A percentile compares a stretch with the other conserved stretches of the same genome.
These are phyloP conservation scores for Leccinum fibrillosum DNA, from an alignment of 768 basidiomycete genomes.

Conservation along the genomic window DNA sequence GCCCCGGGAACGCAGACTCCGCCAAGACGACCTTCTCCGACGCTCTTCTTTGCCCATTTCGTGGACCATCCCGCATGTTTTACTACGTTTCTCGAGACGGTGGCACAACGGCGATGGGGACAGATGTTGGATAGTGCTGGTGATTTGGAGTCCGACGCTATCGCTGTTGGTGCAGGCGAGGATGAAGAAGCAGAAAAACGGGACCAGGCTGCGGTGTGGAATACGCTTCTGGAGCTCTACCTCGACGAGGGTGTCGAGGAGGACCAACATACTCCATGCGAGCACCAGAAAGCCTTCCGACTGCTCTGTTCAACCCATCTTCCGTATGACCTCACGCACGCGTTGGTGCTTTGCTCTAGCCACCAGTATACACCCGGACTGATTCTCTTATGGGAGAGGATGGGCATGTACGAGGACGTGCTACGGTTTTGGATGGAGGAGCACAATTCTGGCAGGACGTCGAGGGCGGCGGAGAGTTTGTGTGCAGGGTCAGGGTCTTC, in stretches of 20 bases:
- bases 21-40: conserved; percentile 68
- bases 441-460: conserved; percentile 29
- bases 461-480: background rate
- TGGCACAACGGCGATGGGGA: conserved; percentile 76
- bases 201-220: conserved; percentile 90
- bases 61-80: conserved; percentile 86
- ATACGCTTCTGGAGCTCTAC: conserved; percentile 92
- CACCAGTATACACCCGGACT: conserved; percentile 79
- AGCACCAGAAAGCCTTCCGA: conserved; percentile 61
- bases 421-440: conserved; percentile 90
- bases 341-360: conserved; percentile 91
- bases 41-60: conserved; percentile 90
- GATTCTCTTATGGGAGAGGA: conserved; percentile 86
- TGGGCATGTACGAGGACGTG: conserved; percentile 96
- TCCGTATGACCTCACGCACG: conserved; percentile 88
- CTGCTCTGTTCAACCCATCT: conserved; percentile 58
- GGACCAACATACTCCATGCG: conserved; percentile 5
- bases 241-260: conserved; percentile 45
- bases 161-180: conserved; percentile 19
- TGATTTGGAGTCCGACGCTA: conserved; percentile 5
- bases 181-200: conserved; percentile 52
- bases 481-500: conserved; percentile 26
- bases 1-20: conserved; percentile 27
- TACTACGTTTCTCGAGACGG: conserved; percentile 82
- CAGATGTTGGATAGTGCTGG: conserved; percentile 53